Conservation (phyloP, 305 asterid species). For the Fraxinus platypoda region DNA sequence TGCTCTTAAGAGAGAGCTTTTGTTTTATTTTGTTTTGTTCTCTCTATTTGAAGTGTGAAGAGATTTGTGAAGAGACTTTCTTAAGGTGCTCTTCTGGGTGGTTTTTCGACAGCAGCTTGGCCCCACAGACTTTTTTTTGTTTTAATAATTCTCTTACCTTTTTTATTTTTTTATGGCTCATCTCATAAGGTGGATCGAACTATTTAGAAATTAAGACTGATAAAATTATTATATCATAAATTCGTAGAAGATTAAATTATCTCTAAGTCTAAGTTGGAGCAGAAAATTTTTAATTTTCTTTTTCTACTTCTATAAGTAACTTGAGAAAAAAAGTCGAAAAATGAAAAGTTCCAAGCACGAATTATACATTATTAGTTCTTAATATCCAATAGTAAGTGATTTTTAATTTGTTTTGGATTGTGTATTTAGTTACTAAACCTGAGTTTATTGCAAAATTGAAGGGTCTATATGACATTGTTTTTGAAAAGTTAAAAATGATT, state of each 20-base stretch:
- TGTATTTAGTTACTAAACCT: neutral
- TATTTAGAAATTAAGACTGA: neutral
- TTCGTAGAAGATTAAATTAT: neutral
- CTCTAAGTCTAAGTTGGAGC: neutral
- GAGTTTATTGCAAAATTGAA: neutral
- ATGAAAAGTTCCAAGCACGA: neutral
- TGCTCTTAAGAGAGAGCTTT: neutral
- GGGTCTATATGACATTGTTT: neutral
- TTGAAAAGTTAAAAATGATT: too few species aligned
- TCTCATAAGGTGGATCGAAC: neutral
- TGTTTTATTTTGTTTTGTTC: constrained; percentile 6
- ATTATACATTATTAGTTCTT: neutral
- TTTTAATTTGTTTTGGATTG: neutral
- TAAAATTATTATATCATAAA: too few species aligned
- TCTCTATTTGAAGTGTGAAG: constrained; percentile 20
- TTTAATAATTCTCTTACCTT: neutral
- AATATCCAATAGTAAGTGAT: neutral
- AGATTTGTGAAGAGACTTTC: constrained; percentile 2
- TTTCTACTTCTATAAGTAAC: neutral
- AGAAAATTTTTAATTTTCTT: neutral
- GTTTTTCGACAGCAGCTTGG: constrained; percentile 12
- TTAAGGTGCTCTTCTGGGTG: constrained; percentile 11
- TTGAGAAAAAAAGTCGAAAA: neutral
- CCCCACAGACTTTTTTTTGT: constrained; percentile 13
- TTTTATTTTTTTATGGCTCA: neutral